Base-by-base conservation (phyloP, 1,284 basidiomycete species). In the Gymnopus androsaceus region DNA sequence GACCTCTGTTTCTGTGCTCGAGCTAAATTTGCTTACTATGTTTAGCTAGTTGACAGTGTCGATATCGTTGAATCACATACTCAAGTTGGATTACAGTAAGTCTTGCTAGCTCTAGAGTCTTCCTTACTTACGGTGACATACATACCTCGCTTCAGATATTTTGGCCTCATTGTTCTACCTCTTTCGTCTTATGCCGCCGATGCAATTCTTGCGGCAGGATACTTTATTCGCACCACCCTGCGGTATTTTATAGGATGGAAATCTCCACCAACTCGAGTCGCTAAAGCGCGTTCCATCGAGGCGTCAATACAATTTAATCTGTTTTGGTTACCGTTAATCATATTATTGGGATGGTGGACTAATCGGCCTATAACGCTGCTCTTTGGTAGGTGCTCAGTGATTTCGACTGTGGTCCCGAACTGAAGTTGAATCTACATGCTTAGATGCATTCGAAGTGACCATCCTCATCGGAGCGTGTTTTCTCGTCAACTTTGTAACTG, bases 131-230 rank as follows among this genome's bases (percentile, higher is more conserved):
- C 45, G 41, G 34, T 33, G 28, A 40, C 50, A 48, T 44, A 34
- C 25, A 19, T 27, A 38, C 50, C 6, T 12, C 8, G 34, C 2
- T 41, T 11, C 1, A 75, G 74, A 56, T 80, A 76, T 76, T 80
- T 80, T 59, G 79, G 56, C 17, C 47, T 81, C 38, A 69, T 81
- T 55, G 69, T 81, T 7, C 68, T 81, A 4, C 79, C 79, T 0
- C 62, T 80, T 51, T 71, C 78, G 11, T 79, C 78, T 15, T 81
- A 78, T 67, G 70, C 75, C 8, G 78, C 75, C 1, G 78, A 81
- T 57, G 79, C 72, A 28, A 64, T 68, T n/a, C 63, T 79, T 38
- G 72, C 75, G 5, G 60, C 73, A 51, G 51, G 44, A 31, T 38
- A 34, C 42, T 36, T 58, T 38, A 31, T 33, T 64, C 67, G n/a